A percentile compares a stretch with the other conserved stretches of the same genome.
phyloP scores from a whole-genome alignment of 1,284 basidiomycete species.

The Wallemia ichthyophaga region DNA sequence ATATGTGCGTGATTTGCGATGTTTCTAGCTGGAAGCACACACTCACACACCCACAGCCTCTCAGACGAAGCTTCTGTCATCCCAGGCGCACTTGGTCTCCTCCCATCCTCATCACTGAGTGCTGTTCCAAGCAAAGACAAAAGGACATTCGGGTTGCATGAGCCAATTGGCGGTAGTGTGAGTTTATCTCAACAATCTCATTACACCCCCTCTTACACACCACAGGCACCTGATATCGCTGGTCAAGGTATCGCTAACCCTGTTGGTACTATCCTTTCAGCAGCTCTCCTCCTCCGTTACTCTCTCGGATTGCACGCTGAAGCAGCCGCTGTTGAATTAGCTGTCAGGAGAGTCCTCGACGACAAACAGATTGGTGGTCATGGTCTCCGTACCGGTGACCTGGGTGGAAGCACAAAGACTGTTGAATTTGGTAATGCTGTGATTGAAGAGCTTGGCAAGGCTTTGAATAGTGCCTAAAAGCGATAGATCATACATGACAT shows the following conservation, averaged over 20 bases:
- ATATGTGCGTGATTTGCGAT: slow-evolving; percentile 43
- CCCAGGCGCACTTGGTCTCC: slow-evolving; percentile 78
- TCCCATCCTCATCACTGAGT: slow-evolving; percentile 82
- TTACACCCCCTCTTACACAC: background rate
- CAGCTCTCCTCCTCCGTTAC: slow-evolving; percentile 79
- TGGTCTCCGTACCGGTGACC: slow-evolving; percentile 56
- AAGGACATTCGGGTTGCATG: slow-evolving; percentile 58
- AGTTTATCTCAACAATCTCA: slow-evolving; percentile 4
- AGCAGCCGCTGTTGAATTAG: slow-evolving; percentile 55
- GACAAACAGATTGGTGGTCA: slow-evolving; percentile 34
- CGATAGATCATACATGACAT: too few species aligned
- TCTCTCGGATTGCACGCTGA: slow-evolving; percentile 61
- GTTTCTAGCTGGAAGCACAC: background rate
- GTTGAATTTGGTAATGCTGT: slow-evolving; percentile 58
- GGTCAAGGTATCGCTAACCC: slow-evolving; percentile 88
- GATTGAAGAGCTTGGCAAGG: slow-evolving; percentile 36
- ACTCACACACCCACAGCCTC: slow-evolving; percentile 26
- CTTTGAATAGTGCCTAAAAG: too few species aligned
- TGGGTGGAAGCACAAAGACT: slow-evolving; percentile 49
- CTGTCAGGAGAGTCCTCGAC: slow-evolving; percentile 71
- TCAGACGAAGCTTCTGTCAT: slow-evolving; percentile 93
- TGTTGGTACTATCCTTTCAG: slow-evolving; percentile 84
- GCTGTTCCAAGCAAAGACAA: slow-evolving; percentile 49
- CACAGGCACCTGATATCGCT: slow-evolving; percentile 69
- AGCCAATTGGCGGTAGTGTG: slow-evolving; percentile 35